Evolutionary conservation across 78 protist genomes (phyloP), one percentile per base, ranked within the genome.

Genomic region (Dictyostelium capitatum): DNA sequence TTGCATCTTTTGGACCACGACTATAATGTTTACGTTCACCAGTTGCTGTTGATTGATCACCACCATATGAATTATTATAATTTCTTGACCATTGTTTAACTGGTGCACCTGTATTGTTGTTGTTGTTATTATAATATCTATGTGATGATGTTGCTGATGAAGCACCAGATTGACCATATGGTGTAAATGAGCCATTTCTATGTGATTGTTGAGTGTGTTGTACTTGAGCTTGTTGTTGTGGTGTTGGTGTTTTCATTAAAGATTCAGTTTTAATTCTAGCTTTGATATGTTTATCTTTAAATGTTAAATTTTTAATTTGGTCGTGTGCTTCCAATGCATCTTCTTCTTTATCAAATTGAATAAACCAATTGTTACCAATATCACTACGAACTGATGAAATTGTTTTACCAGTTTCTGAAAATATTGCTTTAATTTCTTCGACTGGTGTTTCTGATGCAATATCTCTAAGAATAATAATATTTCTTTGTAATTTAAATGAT

Each of bases 211-310:
- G 70, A 41, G 20, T 73, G 0, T 30, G 57, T 48, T 23, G 56
- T 19, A 41, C 25, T 37, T 17, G 75, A 0, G n/a, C 46, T 11
- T 15, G n/a, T 51, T 14, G 64, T 59, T 30, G 75, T 30, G 37
- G 53, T 14, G 30, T 10, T 37, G 47, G 85, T 64, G 41, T 89
- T 43, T 77, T 62, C 69, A 84, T 41, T 32, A 83, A 54, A 6
- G 93, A 30, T 81, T 94, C 96, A 2, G 91, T 47, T 78, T 94
- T 94, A 81, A 94, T 79, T 46, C 96, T 65, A 14, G 70, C 90
- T 83, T 72, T 78, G 59, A 94, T 79, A 47, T 80, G 96, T 73
- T 87, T 69, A 74, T 82, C 94, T 51, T 89, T 65, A 74, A 79
- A 89, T 15, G 81, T 72, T 20, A 25, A 41, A n/a, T 57, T 23